These are phyloP conservation scores for Monilinia aucupariae DNA, from an alignment of 2,329 filamentous ascomycete genomes.

Conservation along the genomic window DNA sequence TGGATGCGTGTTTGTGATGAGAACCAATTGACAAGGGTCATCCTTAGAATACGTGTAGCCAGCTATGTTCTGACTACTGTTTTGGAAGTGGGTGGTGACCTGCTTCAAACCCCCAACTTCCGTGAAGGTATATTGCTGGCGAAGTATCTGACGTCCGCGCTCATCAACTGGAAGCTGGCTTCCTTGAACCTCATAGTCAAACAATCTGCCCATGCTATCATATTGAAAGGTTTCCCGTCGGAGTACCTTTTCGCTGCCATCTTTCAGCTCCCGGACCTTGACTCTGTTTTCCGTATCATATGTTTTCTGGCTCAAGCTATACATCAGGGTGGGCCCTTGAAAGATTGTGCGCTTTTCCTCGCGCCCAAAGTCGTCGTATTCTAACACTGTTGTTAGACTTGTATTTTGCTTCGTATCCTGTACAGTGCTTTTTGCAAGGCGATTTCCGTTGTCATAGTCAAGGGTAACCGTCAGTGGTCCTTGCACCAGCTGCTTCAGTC, in stretches of 20 bases:
- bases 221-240: neutral
- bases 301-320: neutral
- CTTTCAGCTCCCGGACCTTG: neutral
- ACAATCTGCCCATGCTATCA: neutral
- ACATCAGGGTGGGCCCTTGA: neutral
- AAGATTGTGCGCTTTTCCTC: neutral
- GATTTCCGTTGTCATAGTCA: neutral
- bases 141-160: neutral
- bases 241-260: neutral
- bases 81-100: neutral
- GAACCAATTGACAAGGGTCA: neutral
- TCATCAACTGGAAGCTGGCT: neutral
- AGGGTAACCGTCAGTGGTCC: neutral
- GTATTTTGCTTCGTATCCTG: neutral
- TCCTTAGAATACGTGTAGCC: neutral
- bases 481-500: neutral
- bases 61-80: neutral
- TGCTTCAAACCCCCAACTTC: neutral
- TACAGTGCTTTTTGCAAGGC: neutral
- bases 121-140: neutral
- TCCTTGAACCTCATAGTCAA: neutral
- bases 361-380: neutral
- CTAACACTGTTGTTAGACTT: neutral
- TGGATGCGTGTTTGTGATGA: neutral
- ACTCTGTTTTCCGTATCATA: neutral